phyloP scores from a whole-genome alignment of 768 basidiomycete genomes.

The Wakefieldia striispora region DNA sequence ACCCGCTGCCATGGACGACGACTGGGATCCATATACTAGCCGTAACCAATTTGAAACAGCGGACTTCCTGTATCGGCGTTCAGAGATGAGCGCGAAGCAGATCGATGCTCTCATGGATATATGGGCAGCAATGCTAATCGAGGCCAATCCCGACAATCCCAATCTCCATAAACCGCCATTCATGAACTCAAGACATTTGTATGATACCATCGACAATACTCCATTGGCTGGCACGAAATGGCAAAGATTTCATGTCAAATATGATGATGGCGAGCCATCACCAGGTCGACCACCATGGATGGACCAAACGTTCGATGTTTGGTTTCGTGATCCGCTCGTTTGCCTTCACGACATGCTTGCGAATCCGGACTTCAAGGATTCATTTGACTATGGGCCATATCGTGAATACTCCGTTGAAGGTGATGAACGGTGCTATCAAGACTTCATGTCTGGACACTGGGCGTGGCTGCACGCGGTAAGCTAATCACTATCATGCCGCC shows the following conservation, averaged over 20 bases:
- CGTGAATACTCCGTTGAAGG: background rate
- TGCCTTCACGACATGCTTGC: conserved; percentile 17
- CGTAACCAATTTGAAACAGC: background rate
- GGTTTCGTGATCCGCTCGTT: conserved; percentile 19
- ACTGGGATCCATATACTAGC: conserved; percentile 20
- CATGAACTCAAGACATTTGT: too few species aligned
- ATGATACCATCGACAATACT: too few species aligned
- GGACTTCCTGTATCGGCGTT: too few species aligned
- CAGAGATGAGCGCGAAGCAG: too few species aligned
- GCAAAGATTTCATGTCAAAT: conserved; percentile 27
- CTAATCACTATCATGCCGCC: background rate
- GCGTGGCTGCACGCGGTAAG: conserved; percentile 7
- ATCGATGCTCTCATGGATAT: too few species aligned
- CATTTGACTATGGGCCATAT: conserved; percentile 19
- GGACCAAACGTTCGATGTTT: conserved; percentile 25
- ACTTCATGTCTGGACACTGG: conserved; percentile 11
- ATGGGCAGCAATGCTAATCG: too few species aligned
- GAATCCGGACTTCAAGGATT: conserved; percentile 19
- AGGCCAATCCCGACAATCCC: too few species aligned
- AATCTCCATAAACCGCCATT: background rate
- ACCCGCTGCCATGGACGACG: background rate
- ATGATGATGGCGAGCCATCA: conserved; percentile 7
- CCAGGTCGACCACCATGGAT: conserved; percentile 20
- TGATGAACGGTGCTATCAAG: background rate
- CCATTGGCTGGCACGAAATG: too few species aligned